Evolutionary conservation across 345 rosid species (phyloP).

Genomic region (Citrus hindsii): DNA sequence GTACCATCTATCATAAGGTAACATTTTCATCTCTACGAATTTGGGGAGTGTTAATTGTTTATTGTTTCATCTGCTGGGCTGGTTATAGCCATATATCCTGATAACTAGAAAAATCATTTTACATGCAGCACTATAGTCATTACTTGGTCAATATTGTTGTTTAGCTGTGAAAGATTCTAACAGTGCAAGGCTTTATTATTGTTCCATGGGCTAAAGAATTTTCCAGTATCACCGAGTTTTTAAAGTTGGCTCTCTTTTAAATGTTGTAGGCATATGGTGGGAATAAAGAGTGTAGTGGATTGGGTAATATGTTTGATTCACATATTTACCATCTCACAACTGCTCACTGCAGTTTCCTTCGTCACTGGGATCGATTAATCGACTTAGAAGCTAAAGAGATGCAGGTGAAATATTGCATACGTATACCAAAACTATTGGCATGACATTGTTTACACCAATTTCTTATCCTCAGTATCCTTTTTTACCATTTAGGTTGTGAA

Average conservation of each 20-base stretch:
- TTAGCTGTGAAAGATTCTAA: background rate
- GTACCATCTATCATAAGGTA: constrained; percentile 95
- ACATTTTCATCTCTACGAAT: constrained; percentile 15
- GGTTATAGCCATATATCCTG: background rate
- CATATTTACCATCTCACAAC: constrained; percentile 64
- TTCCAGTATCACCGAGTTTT: background rate
- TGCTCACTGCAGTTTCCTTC: constrained; percentile 59
- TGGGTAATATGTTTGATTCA: constrained; percentile 71
- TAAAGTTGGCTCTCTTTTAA: constrained; percentile 2
- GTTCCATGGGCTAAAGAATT: background rate
- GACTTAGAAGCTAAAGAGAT: constrained; percentile 91
- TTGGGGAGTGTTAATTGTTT: background rate
- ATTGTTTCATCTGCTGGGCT: background rate
- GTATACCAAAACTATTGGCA: background rate
- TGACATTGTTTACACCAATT: background rate
- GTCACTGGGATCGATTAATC: constrained; percentile 75
- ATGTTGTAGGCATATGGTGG: constrained; percentile 88
- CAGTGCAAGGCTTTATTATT: background rate
- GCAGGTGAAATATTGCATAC: constrained; percentile 43
- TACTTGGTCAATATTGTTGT: background rate
- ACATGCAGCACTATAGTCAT: background rate
- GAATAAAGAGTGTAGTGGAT: constrained; percentile 66
- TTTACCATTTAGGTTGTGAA: constrained; percentile 50
- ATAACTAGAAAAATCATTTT: background rate
- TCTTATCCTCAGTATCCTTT: background rate